A percentile compares a stretch with the other conserved stretches of the same genome.
phyloP scores from a whole-genome alignment of 495 filamentous ascomycete species.

The Melanomma pulvis-pyrius region DNA sequence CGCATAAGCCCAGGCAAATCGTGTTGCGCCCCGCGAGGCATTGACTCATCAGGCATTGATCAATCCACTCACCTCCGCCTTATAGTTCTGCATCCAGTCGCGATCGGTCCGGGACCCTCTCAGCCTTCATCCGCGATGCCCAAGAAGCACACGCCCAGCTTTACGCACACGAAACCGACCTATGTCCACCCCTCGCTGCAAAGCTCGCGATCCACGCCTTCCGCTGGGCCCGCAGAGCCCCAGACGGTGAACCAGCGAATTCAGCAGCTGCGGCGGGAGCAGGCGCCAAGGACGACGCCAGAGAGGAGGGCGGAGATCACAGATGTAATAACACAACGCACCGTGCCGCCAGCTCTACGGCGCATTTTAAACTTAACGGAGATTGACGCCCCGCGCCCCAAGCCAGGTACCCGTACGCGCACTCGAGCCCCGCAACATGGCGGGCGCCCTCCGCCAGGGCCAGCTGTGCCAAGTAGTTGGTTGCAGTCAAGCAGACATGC shows the following conservation, averaged over 20 bases:
- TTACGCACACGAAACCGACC: constrained; percentile 35
- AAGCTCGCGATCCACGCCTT: constrained; percentile 4
- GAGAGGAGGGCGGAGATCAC: constrained; percentile 41
- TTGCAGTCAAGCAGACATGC: constrained; percentile 27
- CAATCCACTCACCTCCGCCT: not conserved
- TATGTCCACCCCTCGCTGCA: constrained; percentile 39
- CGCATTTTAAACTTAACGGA: constrained; percentile 72
- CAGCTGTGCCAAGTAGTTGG: constrained; percentile 75
- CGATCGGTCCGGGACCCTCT: not conserved
- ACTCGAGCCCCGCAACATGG: constrained; percentile 21
- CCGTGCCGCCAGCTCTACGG: constrained; percentile 58
- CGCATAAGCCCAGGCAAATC: not conserved
- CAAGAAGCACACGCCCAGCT: constrained; percentile 42
- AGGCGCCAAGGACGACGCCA: constrained; percentile 39
- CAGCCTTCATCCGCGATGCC: constrained; percentile 35
- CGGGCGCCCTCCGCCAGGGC: constrained; percentile 61
- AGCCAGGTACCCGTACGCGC: constrained; percentile 53
- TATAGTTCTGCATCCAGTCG: not conserved
- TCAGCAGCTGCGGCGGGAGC: constrained; percentile 43
- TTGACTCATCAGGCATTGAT: not conserved
- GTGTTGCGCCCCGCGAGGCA: not conserved
- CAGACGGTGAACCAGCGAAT: constrained; percentile 48
- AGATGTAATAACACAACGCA: constrained; percentile 42
- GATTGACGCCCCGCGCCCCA: constrained; percentile 66
- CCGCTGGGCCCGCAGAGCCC: constrained; percentile 10